Base-by-base conservation (phyloP, 2,329 filamentous ascomycete species). In the Aspergillus fijiensis region DNA sequence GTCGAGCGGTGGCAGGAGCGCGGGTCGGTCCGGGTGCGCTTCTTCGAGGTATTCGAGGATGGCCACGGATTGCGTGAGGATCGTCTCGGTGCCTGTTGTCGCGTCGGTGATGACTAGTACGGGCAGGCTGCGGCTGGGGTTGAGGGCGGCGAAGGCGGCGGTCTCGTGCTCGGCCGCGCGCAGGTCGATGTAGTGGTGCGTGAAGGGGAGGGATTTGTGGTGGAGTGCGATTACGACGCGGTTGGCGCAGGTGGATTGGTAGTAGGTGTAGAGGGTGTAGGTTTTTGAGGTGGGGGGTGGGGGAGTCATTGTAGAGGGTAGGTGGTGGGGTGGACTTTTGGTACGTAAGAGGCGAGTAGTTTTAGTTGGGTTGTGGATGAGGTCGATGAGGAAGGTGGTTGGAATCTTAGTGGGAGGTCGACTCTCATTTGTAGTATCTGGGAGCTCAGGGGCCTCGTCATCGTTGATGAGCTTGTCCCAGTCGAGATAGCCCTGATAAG, bases 31-130 rank as follows among this genome's bases (percentile, higher is more conserved):
- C 25, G 53, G 53, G 42, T 47, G 48, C n/a, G 33, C 12, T 23
- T 55, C 53, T 11, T 55, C 53, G 5, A 55, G 45, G 45, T 55
- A 55, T 35, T 55, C 53, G 14, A 55, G 42, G 21, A 55, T 55
- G 3, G 25, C 47, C 25, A 55, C 45, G 42, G 53, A 55, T 33
- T 55, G 53, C 14, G 42, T 16, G 25, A 55, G 47, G 27, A 55
- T 35, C 27, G 53, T 55, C 19, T 55, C 48, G 11, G n/a, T 33
- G 42, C 42, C 42, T 3, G 14, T 16, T 11, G 14, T 21, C 10
- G 35, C 23, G 42, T 55, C 42, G 11, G 45, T 45, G 25, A 55
- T 31, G 11, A 55, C 45, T 11, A 55, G 12, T 7, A 47, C 48
- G 12, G 53, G 53, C 4, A 55, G 21, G 19, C 42, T 49, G 33